Base-by-base conservation (phyloP, 2,329 filamentous ascomycete genomes). In the Magnaporthiopsis poae region DNA sequence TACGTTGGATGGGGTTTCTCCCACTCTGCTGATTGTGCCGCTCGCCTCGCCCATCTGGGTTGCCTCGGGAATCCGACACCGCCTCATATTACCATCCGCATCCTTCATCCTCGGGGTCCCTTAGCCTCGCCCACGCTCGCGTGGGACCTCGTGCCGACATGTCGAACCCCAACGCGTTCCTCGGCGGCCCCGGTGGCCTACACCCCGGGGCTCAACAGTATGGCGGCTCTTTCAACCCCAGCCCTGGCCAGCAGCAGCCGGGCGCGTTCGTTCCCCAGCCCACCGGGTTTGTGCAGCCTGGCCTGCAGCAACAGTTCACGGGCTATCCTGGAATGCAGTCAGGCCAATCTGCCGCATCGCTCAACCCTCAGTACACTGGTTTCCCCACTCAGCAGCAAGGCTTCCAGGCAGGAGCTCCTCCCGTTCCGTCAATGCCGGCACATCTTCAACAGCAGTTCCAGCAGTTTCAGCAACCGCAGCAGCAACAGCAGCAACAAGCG, bases 131-230 rank as follows among this genome's bases (percentile, higher is more conserved):
- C 39, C 35, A 11, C 61, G 18, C 31, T 29, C 35, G 35, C 33
- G 39, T 33, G 61, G 27, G 70, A 69, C 74, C 79, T 97, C 97
- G 94, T 98, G 91, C 81, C 46, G 46, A n/a, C 46, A 56, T 56
- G 46, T 95, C 92, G 71, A 91, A 89, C 77, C 90, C 91, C 71
- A 96, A 90, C 81, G 88, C 90, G 70, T 97, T 89, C 78, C 80
- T 96, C 74, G 92, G 92, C 74, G 92, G 92, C 78, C 90, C 88
- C 80, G 91, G 88, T 75, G 89, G 84, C 81, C 86, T 89, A 76
- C 90, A 88, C 68, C 90, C 90, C 66, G 85, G 86, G 70, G 82
- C 82, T 70, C 87, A 85, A 74, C 86, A 86, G 71, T 85, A 82
- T 80, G 82, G 82, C 71, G 77, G 79, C 74, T 79, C 82, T 69